Evolutionary conservation across 108 stramenopile species (phyloP).

Genomic region (Cyclotella choctawhatcheeana): DNA sequence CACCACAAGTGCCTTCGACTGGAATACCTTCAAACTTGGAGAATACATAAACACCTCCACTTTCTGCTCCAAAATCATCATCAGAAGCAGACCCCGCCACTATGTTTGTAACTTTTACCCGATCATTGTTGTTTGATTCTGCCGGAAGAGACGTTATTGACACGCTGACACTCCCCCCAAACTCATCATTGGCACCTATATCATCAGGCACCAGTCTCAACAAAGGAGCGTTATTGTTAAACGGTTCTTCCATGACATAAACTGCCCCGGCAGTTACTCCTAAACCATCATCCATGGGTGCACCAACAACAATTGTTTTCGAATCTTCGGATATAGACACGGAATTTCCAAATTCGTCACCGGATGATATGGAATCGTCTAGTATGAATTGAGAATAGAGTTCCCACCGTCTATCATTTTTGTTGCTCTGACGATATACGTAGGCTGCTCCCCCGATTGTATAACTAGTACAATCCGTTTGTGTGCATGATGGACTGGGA

Average conservation of each 20-base stretch:
- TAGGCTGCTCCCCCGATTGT: constrained; percentile 32
- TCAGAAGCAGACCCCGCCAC: constrained; percentile 29
- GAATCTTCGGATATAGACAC: constrained; percentile 44
- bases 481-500: constrained; percentile 18
- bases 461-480: constrained; percentile 9
- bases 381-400: constrained; percentile 20
- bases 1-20: constrained; percentile 30
- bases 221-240: constrained; percentile 12
- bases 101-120: constrained; percentile 28
- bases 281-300: constrained; percentile 29
- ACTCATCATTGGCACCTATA: constrained; percentile 36
- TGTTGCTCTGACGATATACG: constrained; percentile 19
- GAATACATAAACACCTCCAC: constrained; percentile 34
- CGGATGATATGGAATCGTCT: constrained; percentile 23
- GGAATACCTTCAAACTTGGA: constrained; percentile 40
- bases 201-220: constrained; percentile 26
- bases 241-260: constrained; percentile 35
- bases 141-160: constrained; percentile 19
- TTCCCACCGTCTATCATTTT: constrained; percentile 17
- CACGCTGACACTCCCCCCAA: constrained; percentile 33
- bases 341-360: constrained; percentile 35
- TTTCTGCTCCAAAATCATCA: constrained; percentile 33
- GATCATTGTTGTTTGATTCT: constrained; percentile 5
- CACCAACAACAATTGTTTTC: constrained; percentile 24
- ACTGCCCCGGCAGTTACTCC: constrained; percentile 36